Evolutionary conservation across 148 eudicot genomes (phyloP).

Genomic region (Rhododendron simsii): DNA sequence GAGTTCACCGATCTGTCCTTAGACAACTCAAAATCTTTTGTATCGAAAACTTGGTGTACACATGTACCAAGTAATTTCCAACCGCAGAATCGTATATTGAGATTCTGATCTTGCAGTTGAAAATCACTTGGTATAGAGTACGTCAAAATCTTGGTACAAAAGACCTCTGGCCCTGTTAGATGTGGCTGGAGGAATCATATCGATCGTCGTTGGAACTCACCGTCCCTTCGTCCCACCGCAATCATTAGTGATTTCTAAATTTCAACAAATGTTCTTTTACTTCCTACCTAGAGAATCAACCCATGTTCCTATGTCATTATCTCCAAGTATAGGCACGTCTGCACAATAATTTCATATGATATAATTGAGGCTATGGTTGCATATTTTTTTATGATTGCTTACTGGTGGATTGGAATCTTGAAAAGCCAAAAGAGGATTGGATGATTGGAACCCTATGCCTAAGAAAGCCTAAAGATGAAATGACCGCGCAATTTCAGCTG

Average conservation of each 20-base stretch:
- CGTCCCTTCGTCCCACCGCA: not conserved
- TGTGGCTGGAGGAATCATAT: too few relatives aligned
- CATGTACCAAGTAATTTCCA: too few relatives aligned
- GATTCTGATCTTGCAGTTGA: too few relatives aligned
- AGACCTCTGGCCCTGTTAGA: too few relatives aligned
- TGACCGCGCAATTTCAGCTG: not conserved
- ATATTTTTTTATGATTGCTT: not conserved
- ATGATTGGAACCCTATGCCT: not conserved
- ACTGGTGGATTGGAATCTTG: not conserved
- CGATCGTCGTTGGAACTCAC: too few relatives aligned
- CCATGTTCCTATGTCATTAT: not conserved
- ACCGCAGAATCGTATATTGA: too few relatives aligned
- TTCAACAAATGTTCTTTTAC: not conserved
- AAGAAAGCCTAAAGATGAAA: conserved; percentile 1
- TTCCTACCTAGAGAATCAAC: not conserved
- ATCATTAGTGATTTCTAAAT: not conserved
- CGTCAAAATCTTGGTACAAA: too few relatives aligned
- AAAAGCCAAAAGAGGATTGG: not conserved
- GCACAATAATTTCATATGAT: not conserved
- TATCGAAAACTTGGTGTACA: too few relatives aligned
- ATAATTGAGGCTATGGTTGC: not conserved
- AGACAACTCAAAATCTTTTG: too few relatives aligned
- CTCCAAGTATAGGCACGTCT: not conserved
- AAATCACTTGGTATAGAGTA: too few relatives aligned
- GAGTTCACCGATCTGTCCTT: too few relatives aligned